Evolutionary conservation across 495 filamentous ascomycete genomes (phyloP), one percentile per base, ranked within the genome.

Genomic region (Neurospora sp.): DNA sequence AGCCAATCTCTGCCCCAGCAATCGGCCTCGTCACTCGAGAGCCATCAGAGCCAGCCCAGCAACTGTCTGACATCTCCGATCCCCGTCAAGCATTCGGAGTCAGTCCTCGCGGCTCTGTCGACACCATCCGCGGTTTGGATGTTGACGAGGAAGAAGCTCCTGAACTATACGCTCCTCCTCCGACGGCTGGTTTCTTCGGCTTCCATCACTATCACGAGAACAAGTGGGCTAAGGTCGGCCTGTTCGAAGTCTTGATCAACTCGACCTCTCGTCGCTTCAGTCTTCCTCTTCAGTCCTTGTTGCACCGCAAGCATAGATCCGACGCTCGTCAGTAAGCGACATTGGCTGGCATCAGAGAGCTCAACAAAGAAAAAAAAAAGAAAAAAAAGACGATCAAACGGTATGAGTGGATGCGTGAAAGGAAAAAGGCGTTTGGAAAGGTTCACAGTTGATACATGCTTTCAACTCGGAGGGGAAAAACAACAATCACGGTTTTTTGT

Each of bases 121-220:
- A 79, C 20, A 76, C 76, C 3, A 39, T 73, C 70, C 77, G 75
- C 14, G 69, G 69, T 4, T 74, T 72, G 12, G 42, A 44, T 40
- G 71, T 72, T 39, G 39, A 44, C 16, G 6, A 60, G 39, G 23
- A 69, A 39, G 66, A 73, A 62, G 49, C 20, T 37, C 66, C 69
- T 20, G 37, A 75, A 31, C 69, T 23, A 9, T 70, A 37, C 12
- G 44, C 70, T 72, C 76, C 76, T n/a, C 81, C 81, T 18, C 81
- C 79, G 44, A 84, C 81, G 39, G 83, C 83, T 9, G 81, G 83
- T 69, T 79, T 82, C 40, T 79, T 86, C 2, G 84, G 84, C 37
- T 78, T 85, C 41, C 54, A 66, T 66, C 54, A 66, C 54, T 66
- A 66, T 37, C 77, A 79, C 49, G 82, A 84, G 73, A 75, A 78